Evolutionary conservation across 1,284 basidiomycete genomes (phyloP), one percentile per base, ranked within the genome.

Genomic region (Papiliotrema fonsecae): DNA sequence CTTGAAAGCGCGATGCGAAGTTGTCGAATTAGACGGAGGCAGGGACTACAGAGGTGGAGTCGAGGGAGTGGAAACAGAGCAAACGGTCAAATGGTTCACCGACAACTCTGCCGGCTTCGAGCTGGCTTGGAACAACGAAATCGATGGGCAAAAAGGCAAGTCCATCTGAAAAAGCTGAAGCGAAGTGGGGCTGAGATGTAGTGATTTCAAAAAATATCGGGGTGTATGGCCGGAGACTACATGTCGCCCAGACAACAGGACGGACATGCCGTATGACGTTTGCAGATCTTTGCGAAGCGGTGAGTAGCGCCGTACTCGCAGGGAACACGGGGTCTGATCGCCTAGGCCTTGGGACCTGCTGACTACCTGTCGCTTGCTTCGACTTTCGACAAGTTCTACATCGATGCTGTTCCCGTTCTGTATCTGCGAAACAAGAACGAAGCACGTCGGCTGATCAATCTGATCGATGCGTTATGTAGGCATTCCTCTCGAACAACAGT

Each of bases 351-450:
- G 0, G 84, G 84, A 0, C 78, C 83, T 1, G 85, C 84, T 9
- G 84, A 87, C 67, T 87, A 86, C 64, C 73, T 85, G 35, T 80
- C 82, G 0, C 69, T 87, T 9, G 80, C 82, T 0, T 80, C 80
- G 0, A 78, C 75, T 1, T 84, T 78, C 57, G 75, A 77, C 49
- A 82, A 80, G 0, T 70, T 86, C 47, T 76, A 81, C 54, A 76
- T 87, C 46, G 80, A 81, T 41, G 72, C 78, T 30, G 78, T 86
- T 18, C 83, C 84, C 0, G 58, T 81, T 26, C 75, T 86, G 2
- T 76, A 76, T 13, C 70, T 85, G 3, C 61, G 61, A 32, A 55
- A 68, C 51, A 87, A 86, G 74, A 84, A 87, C 65, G 81, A 86
- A 69, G 84, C 84, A 3, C 72, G 83, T 11, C 74, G 84, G 3